Percentiles rank a stretch among this genome's conserved stretches.
These are phyloP conservation scores for Mallotus japonicus DNA, from an alignment of 441 rosid species.

Conservation along the genomic window DNA sequence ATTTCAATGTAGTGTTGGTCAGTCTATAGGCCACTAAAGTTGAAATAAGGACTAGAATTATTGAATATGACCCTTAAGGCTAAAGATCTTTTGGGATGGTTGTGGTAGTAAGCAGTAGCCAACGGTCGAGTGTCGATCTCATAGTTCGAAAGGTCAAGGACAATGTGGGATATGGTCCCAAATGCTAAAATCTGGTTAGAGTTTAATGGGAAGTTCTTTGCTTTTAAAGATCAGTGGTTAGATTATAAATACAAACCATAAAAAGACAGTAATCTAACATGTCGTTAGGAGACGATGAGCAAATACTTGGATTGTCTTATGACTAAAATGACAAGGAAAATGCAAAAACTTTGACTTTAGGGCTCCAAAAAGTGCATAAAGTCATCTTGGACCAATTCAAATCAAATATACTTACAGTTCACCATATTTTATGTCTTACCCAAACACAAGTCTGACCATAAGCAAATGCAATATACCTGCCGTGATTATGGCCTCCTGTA, in stretches of 20 bases:
- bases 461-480: neutral
- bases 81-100: too few species aligned
- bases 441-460: neutral
- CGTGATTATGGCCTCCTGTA: constrained; percentile 4
- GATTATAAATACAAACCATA: neutral
- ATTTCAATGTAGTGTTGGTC: neutral
- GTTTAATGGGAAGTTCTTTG: neutral
- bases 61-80: too few species aligned
- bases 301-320: neutral
- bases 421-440: too few species aligned
- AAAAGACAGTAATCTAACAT: neutral
- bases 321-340: neutral
- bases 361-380: neutral
- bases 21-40: constrained; percentile 9
- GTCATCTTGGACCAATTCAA: constrained; percentile 13
- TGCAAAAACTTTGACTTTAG: constrained; percentile 7
- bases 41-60: neutral
- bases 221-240: neutral
- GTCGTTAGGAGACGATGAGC: neutral
- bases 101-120: too few species aligned
- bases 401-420: neutral
- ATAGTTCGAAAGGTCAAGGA: too few species aligned
- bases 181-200: neutral
- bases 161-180: too few species aligned
- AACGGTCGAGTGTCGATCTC: too few species aligned